phyloP scores from a whole-genome alignment of 306 rosid species.

The Acmispon strigosus region DNA sequence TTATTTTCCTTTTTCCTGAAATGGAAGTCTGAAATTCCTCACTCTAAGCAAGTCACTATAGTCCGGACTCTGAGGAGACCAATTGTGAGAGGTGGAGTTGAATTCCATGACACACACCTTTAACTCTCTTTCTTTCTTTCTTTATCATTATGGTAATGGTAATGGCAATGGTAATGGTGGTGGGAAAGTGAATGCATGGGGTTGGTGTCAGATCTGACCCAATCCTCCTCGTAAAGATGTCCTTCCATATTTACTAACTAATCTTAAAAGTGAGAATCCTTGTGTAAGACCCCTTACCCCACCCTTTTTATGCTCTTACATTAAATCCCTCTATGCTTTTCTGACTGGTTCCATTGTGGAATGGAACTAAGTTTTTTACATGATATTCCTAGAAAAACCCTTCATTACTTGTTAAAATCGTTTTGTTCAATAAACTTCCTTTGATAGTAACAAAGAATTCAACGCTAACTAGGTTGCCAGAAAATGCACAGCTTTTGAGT shows the following conservation, averaged over 20 bases:
- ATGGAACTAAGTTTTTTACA: constrained; percentile 12
- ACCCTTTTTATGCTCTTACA: constrained; percentile 6
- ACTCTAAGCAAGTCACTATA: constrained; percentile 36
- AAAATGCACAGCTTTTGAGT: neutral
- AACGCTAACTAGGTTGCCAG: neutral
- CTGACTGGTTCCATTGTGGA: neutral
- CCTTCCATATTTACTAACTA: constrained; percentile 30
- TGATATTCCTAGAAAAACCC: neutral
- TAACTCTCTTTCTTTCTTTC: constrained; percentile 26
- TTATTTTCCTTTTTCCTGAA: constrained; percentile 33
- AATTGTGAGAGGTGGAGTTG: constrained; percentile 35
- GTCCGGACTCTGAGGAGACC: constrained; percentile 52
- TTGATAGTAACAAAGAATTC: neutral
- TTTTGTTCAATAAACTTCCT: neutral
- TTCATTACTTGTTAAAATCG: neutral
- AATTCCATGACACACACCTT: constrained; percentile 35
- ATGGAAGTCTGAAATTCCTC: constrained; percentile 44
- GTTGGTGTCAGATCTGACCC: constrained; percentile 45
- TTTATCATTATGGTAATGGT: no score
- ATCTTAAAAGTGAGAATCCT: constrained; percentile 22
- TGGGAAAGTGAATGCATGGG: constrained; percentile 37
- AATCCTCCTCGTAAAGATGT: constrained; percentile 44
- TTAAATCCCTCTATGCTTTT: neutral
- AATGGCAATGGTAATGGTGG: constrained; percentile 18
- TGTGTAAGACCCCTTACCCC: constrained; percentile 6